Percentiles rank a stretch among this genome's conserved stretches.
phyloP scores from a whole-genome alignment of 75 land plant species.

The Larix kaempferi region DNA sequence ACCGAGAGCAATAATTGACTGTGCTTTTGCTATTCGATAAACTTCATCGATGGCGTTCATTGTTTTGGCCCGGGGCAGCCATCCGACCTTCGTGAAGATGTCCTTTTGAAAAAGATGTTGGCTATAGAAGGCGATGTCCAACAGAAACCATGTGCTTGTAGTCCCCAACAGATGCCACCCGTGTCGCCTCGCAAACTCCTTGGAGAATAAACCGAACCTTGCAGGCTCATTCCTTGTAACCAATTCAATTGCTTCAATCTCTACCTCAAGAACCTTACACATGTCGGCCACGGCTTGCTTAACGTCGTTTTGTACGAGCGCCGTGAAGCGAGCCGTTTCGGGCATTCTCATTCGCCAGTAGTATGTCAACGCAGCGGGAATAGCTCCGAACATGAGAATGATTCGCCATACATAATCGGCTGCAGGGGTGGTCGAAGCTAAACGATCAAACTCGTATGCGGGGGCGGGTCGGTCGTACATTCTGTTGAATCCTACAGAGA shows the following conservation, averaged over 20 bases:
- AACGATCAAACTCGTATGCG: neutral
- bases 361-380: conserved; percentile 20
- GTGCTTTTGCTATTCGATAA: conserved; percentile 31
- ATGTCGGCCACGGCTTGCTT: conserved; percentile 32
- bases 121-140: conserved; percentile 47
- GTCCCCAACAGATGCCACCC: conserved; percentile 39
- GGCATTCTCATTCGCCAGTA: conserved; percentile 40
- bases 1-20: conserved; percentile 52
- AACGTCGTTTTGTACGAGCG: conserved; percentile 22
- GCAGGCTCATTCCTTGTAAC: neutral
- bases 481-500: conserved; percentile 5
- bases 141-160: conserved; percentile 39
- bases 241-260: neutral
- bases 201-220: conserved; percentile 19
- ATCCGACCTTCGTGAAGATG: conserved; percentile 42
- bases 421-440: conserved; percentile 5
- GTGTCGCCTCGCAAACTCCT: conserved; percentile 29
- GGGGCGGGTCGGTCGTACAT: neutral
- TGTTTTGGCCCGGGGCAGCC: conserved; percentile 25
- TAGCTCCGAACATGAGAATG: conserved; percentile 16
- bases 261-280: conserved; percentile 19
- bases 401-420: conserved; percentile 27
- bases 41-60: conserved; percentile 53
- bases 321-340: conserved; percentile 39
- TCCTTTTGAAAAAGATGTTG: conserved; percentile 54